phyloP scores from a whole-genome alignment of 2,329 filamentous ascomycete species.

The Penicillium polonicum region DNA sequence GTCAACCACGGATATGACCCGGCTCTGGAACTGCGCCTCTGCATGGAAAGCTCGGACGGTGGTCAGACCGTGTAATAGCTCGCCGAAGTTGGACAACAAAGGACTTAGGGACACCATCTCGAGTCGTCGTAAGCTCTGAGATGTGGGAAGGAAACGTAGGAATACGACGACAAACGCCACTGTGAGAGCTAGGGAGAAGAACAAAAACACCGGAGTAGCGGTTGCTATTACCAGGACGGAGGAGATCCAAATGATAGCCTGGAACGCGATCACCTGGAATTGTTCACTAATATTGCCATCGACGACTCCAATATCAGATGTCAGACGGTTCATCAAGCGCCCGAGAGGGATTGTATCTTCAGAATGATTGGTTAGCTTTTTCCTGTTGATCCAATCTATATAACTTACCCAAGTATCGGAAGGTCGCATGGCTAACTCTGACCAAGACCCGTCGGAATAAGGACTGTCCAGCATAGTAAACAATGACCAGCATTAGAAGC shows the following conservation, averaged over 20 bases:
- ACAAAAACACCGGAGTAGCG: conserved; percentile 73
- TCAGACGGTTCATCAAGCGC: conserved; percentile 86
- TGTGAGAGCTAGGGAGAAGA: conserved; percentile 68
- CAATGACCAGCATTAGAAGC: conserved; percentile 69
- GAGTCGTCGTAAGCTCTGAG: conserved; percentile 76
- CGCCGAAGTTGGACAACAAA: conserved; percentile 88
- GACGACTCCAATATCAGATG: conserved; percentile 83
- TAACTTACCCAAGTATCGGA: conserved; percentile 67
- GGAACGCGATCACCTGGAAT: conserved; percentile 69
- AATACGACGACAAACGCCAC: conserved; percentile 71
- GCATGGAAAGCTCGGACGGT: conserved; percentile 83
- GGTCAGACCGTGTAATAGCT: conserved; percentile 78
- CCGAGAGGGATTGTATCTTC: conserved; percentile 80
- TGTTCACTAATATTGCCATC: conserved; percentile 80
- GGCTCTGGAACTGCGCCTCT: conserved; percentile 74
- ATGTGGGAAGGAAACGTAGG: conserved; percentile 73
- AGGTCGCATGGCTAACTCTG: conserved; percentile 74
- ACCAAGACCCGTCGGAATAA: conserved; percentile 73
- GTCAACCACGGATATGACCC: conserved; percentile 78
- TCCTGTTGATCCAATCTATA: neutral
- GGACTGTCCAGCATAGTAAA: conserved; percentile 72
- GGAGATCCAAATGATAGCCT: conserved; percentile 68
- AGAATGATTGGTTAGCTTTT: neutral
- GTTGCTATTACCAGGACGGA: conserved; percentile 75
- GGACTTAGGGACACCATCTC: conserved; percentile 89